Base-by-base conservation (phyloP, 805 yeast genomes). In the Lachancea lanzarotensis region DNA sequence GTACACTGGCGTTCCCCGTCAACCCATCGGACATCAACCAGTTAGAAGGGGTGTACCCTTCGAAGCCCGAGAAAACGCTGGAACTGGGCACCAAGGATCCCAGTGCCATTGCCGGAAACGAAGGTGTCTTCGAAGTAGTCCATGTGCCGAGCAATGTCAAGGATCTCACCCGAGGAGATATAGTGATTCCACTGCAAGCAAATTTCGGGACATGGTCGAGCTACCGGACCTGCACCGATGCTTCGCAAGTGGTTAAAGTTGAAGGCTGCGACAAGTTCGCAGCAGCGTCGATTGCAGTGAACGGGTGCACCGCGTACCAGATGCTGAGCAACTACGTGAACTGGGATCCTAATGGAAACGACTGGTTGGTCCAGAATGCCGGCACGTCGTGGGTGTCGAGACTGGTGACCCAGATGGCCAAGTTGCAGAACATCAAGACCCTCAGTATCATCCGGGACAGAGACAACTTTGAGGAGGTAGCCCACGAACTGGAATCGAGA, bases 341-440 rank as follows among this genome's bases (percentile, higher is more conserved):
- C 15, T 61, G 70, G 62, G 42, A 37, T 15, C 25, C 39, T 11
- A 49, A 52, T 6, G 53, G 49, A 4, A 70, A 69, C 34, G 90
- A 90, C 63, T 93, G 96, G 95, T 78, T 93, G 51, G 81, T 93
- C 50, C 98, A 93, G 68, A 93, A 91, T 57, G 98, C 96, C 27
- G 98, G 96, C 30, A 93, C 88, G 53, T 87, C 96, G 7, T 95
- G 93, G 25, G 99, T 93, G 10, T 96, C 96, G 5, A 80, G 88
- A 54, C 81, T 84, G 54, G 98, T 95, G 7, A 75, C 88, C 40
- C 99, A 93, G 66, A 77, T 93, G 43, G 96, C 86, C 26, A 78
- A 78, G 52, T 70, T 80, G 25, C 72, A 83, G 62, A 96, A 95
- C 1, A 66, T 82, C 60, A 87, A 88, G 56, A 87, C 95, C 10